Percentiles rank a stretch among this genome's conserved stretches.
phyloP scores from a whole-genome alignment of 1,284 basidiomycete genomes.

The Erythrobasidium hasegawianum region DNA sequence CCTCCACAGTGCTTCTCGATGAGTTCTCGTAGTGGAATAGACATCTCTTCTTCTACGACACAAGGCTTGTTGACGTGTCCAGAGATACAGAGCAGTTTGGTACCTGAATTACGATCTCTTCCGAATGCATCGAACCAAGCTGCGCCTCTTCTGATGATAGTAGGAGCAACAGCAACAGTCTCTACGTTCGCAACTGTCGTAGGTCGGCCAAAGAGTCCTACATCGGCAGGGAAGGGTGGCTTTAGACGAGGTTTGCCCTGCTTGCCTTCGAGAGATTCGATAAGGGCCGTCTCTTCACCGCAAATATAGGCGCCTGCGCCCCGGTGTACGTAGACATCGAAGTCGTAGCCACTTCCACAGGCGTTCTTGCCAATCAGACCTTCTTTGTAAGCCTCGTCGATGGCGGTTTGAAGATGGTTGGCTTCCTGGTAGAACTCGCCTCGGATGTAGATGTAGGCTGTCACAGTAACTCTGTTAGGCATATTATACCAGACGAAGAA shows the following conservation, averaged over 20 bases:
- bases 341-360: slow-evolving; percentile 85
- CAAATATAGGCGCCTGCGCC: slow-evolving; percentile 98
- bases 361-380: slow-evolving; percentile 91
- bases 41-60: slow-evolving; percentile 98
- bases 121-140: slow-evolving; percentile 94
- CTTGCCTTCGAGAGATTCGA: slow-evolving; percentile 93
- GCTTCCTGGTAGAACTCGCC: slow-evolving; percentile 98
- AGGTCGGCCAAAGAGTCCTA: slow-evolving; percentile 93
- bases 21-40: slow-evolving; percentile 87
- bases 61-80: slow-evolving; percentile 98
- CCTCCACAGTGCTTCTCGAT: slow-evolving; percentile 97
- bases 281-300: slow-evolving; percentile 96
- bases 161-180: slow-evolving; percentile 94
- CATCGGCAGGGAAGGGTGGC: slow-evolving; percentile 99
- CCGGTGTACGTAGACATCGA: slow-evolving; percentile 95
- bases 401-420: slow-evolving; percentile 86
- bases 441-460: slow-evolving; percentile 96
- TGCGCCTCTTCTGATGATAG: slow-evolving; percentile 85
- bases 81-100: slow-evolving; percentile 91
- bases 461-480: no score
- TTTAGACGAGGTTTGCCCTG: slow-evolving; percentile 97
- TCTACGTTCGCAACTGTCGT: slow-evolving; percentile 98
- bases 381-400: slow-evolving; percentile 87
- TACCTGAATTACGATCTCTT: slow-evolving; percentile 86
- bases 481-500: no score